Conservation (phyloP, 805 yeast genomes). For the Kregervanrija fluxuum region DNA sequence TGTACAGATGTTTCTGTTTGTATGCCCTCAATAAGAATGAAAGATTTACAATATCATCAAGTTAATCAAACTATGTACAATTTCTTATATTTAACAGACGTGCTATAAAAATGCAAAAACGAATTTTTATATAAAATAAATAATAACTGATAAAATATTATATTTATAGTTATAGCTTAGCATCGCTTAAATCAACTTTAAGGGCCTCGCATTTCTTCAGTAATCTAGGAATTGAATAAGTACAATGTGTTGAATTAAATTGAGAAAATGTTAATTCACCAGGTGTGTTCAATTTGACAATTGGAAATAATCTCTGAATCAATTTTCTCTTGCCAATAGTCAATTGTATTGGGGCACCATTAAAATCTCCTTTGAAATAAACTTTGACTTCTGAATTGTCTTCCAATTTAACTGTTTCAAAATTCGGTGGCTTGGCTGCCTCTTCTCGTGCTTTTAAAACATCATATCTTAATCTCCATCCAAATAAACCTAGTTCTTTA, state of each 20-base stretch:
- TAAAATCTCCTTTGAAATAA: constrained; percentile 38
- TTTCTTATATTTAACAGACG: too few relatives aligned
- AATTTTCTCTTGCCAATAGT: constrained; percentile 61
- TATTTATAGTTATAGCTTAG: constrained; percentile 4
- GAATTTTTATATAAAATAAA: too few relatives aligned
- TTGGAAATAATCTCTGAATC: constrained; percentile 45
- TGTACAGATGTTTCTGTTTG: too few relatives aligned
- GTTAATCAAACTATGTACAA: too few relatives aligned
- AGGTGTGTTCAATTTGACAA: constrained; percentile 36
- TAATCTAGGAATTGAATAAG: constrained; percentile 40
- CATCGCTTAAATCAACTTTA: constrained; percentile 30
- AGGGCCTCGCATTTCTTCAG: constrained; percentile 41
- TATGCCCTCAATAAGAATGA: too few relatives aligned
- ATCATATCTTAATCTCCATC: constrained; percentile 83
- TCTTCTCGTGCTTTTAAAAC: constrained; percentile 44
- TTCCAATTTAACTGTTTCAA: constrained; percentile 23
- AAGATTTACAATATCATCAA: too few relatives aligned
- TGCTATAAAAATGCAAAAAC: too few relatives aligned
- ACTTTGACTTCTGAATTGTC: constrained; percentile 33
- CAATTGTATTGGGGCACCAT: constrained; percentile 40
- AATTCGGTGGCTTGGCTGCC: constrained; percentile 32
- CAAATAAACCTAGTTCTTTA: constrained; percentile 86
- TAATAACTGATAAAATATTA: not conserved
- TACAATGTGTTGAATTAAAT: constrained; percentile 40
- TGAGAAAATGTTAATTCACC: constrained; percentile 37